These are phyloP conservation scores for Parasitella parasitica DNA, from an alignment of 371 early-diverging fungal genomes.

Conservation along the genomic window DNA sequence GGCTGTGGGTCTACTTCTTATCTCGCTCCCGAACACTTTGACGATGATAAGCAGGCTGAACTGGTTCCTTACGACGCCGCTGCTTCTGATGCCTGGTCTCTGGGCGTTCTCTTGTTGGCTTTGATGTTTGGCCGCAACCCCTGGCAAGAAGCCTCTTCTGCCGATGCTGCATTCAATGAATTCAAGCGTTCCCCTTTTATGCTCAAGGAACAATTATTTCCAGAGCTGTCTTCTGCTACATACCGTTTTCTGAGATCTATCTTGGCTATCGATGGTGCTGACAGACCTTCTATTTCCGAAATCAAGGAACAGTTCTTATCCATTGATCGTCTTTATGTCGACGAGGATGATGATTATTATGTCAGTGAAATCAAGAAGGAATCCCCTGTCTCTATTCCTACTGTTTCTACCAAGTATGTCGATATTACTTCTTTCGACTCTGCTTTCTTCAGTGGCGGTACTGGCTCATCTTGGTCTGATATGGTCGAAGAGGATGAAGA, in stretches of 20 bases:
- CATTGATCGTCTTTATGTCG: slow-evolving; percentile 28
- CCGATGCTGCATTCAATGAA: slow-evolving; percentile 57
- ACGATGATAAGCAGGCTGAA: slow-evolving; percentile 42
- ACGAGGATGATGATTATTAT: slow-evolving; percentile 35
- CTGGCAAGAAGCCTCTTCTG: slow-evolving; percentile 66
- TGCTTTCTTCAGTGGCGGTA: slow-evolving; percentile 38
- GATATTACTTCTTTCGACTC: slow-evolving; percentile 41
- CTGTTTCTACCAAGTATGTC: slow-evolving; percentile 21
- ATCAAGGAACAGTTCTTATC: slow-evolving; percentile 34
- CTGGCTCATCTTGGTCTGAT: slow-evolving; percentile 46
- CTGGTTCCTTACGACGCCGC: slow-evolving; percentile 60
- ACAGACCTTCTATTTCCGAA: slow-evolving; percentile 38
- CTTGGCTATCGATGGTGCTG: slow-evolving; percentile 24
- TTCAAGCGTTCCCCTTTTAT: slow-evolving; percentile 53
- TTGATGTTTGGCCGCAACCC: slow-evolving; percentile 78
- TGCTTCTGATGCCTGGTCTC: slow-evolving; percentile 75
- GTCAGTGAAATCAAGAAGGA: slow-evolving; percentile 27
- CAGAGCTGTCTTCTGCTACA: slow-evolving; percentile 37
- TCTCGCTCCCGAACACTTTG: slow-evolving; percentile 66
- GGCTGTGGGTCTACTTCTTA: slow-evolving; percentile 80
- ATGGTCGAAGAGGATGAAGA: slow-evolving; percentile 46
- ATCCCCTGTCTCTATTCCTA: slow-evolving; percentile 37
- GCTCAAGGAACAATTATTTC: slow-evolving; percentile 53
- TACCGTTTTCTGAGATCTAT: slow-evolving; percentile 37
- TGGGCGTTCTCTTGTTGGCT: slow-evolving; percentile 76